Conservation (phyloP, 805 yeast genomes). For the Cyberlindnera suaveolens region DNA sequence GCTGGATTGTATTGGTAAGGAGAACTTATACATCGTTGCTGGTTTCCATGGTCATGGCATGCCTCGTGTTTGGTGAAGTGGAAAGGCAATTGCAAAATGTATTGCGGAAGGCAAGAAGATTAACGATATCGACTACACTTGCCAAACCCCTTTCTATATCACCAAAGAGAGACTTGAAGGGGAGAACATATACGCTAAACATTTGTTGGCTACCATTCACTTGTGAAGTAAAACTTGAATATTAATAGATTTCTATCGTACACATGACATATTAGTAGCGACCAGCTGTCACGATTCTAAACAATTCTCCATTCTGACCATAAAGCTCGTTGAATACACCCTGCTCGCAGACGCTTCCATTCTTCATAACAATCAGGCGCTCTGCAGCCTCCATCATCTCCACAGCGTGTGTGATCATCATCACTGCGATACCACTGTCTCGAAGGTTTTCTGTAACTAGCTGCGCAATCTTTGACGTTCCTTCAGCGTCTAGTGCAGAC, state of each 20-base stretch:
- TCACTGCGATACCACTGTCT: conserved; percentile 36
- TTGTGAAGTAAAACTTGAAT: neutral
- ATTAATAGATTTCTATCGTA: neutral
- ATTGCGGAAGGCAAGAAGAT: conserved; percentile 9
- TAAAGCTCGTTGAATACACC: conserved; percentile 33
- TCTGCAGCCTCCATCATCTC: conserved; percentile 60
- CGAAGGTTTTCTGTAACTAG: conserved; percentile 35
- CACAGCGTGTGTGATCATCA: conserved; percentile 70
- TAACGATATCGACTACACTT: conserved; percentile 11
- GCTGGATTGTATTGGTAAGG: conserved; percentile 21
- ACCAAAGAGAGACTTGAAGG: conserved; percentile 15
- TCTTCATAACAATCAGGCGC: conserved; percentile 38
- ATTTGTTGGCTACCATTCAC: neutral
- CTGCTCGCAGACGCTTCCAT: conserved; percentile 42
- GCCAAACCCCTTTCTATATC: conserved; percentile 14
- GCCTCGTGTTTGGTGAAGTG: conserved; percentile 38
- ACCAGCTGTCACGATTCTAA: conserved; percentile 25
- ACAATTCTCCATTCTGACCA: conserved; percentile 24
- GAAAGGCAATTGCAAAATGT: conserved; percentile 32
- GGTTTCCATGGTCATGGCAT: conserved; percentile 49
- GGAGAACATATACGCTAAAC: conserved; percentile 3
- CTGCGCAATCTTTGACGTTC: conserved; percentile 42
- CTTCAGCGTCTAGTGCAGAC: conserved; percentile 72
- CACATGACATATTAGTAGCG: neutral
- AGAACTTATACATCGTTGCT: conserved; percentile 34